phyloP scores from a whole-genome alignment of 78 protist species.

The Guillardia theta region DNA sequence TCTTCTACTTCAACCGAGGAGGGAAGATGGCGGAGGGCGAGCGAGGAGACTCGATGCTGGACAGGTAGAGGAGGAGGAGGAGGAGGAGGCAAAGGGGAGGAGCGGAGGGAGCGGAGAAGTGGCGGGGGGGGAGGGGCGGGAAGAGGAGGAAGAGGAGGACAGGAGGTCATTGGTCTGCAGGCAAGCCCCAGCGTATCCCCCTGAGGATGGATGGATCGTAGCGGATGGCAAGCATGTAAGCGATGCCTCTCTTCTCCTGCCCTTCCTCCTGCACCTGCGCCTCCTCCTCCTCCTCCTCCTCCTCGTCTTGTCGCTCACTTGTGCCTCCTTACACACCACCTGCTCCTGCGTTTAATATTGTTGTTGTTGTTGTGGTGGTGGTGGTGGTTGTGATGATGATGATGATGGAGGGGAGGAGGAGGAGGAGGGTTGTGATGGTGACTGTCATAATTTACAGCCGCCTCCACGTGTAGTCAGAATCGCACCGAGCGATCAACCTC shows the following conservation, averaged over 20 bases:
- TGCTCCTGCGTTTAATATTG: no score
- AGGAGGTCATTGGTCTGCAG: not conserved
- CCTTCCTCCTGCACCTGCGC: not conserved
- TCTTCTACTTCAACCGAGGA: not conserved
- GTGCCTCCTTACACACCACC: not conserved
- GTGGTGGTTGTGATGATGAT: no score
- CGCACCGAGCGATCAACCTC: not conserved
- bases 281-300: not conserved
- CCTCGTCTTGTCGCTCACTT: not conserved
- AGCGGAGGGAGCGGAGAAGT: not conserved
- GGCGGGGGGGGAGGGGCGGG: not conserved
- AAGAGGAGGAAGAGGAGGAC: not conserved
- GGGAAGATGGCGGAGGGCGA: not conserved
- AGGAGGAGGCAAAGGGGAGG: not conserved
- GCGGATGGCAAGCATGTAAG: not conserved
- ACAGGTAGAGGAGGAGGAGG: not conserved
- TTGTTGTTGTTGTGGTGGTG: no score
- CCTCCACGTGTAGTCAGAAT: not conserved
- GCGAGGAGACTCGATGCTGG: no score
- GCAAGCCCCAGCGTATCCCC: not conserved
- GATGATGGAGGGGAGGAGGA: no score
- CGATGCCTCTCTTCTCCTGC: not conserved
- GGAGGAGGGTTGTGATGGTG: no score
- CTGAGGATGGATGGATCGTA: not conserved
- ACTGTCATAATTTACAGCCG: not conserved